phyloP scores from a whole-genome alignment of 2,329 filamentous ascomycete species.

The Gaeumannomyces sp. region DNA sequence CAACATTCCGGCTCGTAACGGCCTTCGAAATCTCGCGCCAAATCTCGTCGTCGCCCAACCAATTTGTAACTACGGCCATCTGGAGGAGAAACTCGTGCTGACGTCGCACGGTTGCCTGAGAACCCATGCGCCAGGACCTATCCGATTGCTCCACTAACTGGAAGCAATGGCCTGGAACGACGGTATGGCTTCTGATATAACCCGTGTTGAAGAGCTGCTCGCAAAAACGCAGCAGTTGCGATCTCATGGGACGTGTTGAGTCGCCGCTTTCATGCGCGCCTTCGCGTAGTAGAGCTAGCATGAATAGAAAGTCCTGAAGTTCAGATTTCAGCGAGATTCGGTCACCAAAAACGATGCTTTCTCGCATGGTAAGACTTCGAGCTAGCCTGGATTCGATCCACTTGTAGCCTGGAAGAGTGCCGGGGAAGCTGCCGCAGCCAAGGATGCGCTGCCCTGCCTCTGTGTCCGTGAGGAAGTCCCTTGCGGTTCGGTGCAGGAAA shows the following conservation, averaged over 20 bases:
- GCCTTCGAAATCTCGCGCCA: neutral
- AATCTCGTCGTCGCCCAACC: neutral
- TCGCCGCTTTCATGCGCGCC: no score
- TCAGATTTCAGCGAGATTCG: no score
- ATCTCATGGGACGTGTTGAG: neutral
- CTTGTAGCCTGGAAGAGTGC: no score
- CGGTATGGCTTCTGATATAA: neutral
- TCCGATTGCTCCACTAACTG: no score
- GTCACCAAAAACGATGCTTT: no score
- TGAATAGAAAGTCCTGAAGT: no score
- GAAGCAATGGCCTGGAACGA: no score
- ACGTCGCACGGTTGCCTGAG: neutral
- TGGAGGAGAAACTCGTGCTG: neutral
- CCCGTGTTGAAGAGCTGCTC: neutral
- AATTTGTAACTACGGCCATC: neutral
- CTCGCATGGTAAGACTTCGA: neutral
- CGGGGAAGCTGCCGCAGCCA: neutral
- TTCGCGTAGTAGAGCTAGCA: no score
- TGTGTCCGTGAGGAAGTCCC: slow-evolving; percentile 2
- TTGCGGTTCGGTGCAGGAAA: slow-evolving; percentile 4
- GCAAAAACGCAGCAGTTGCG: neutral
- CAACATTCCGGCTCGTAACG: neutral
- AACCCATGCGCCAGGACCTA: no score
- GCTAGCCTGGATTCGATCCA: neutral
- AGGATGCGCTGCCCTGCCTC: slow-evolving; percentile 1